Evolutionary conservation across 805 yeast species (phyloP).

Genomic region (Nakazawaea laoshanensis): DNA sequence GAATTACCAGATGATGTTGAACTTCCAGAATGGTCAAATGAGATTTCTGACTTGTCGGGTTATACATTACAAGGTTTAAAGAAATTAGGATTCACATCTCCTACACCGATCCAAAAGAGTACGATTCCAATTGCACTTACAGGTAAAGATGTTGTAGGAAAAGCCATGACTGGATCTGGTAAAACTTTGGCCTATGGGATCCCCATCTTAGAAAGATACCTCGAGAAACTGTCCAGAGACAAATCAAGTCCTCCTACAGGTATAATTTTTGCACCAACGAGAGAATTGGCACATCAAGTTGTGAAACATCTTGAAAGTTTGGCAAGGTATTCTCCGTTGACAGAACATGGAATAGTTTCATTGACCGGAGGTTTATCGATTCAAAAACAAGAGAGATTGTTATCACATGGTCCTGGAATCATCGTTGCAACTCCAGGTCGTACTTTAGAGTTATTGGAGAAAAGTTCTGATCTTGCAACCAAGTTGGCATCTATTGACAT

Average conservation of each 20-base stretch:
- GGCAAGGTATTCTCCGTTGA: constrained; percentile 42
- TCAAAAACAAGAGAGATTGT: constrained; percentile 82
- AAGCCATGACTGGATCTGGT: constrained; percentile 97
- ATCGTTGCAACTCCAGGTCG: constrained; percentile 96
- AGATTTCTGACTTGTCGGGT: constrained; percentile 37
- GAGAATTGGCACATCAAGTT: constrained; percentile 95
- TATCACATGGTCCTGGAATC: constrained; percentile 67
- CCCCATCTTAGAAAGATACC: constrained; percentile 71
- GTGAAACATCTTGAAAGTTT: constrained; percentile 62
- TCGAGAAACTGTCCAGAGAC: constrained; percentile 19
- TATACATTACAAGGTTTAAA: constrained; percentile 56
- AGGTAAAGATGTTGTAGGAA: constrained; percentile 84
- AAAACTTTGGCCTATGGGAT: constrained; percentile 94
- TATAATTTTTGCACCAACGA: constrained; percentile 84
- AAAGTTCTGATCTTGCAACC: constrained; percentile 34
- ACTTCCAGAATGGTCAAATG: constrained; percentile 54
- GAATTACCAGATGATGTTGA: constrained; percentile 24
- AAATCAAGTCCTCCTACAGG: constrained; percentile 49
- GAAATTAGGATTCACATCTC: constrained; percentile 48
- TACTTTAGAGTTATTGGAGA: constrained; percentile 71
- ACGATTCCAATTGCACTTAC: constrained; percentile 67
- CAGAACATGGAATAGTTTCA: constrained; percentile 54
- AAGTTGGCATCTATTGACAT: constrained; percentile 38
- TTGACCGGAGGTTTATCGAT: constrained; percentile 94
- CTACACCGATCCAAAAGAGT: constrained; percentile 77